Evolutionary conservation across 2,329 filamentous ascomycete genomes (phyloP), one percentile per base, ranked within the genome.

Genomic region (Colletotrichum brevisporum): DNA sequence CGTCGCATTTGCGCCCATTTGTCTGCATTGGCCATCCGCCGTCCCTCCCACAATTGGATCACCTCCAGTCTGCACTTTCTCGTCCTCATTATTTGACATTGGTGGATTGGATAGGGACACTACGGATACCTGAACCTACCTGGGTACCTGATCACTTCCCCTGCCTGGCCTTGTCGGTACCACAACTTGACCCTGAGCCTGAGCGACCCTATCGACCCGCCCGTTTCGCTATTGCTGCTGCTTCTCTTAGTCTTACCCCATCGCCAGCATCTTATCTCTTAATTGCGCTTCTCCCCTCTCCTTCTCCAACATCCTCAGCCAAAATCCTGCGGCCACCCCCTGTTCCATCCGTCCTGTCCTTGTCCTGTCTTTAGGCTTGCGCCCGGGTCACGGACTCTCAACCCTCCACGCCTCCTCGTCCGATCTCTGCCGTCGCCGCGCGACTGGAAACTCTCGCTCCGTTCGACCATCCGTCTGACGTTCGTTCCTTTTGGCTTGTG

Each of bases 401-500:
- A 66, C 36, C 51, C 36, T 66, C 61, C 50, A 56, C 55, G 51
- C 45, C 55, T 55, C 55, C 55, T 66, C 66, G 43, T 69, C 66
- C 48, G 27, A 69, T 69, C 66, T 69, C 31, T 56, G 16, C 58
- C 36, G 24, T 24, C 61, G 45, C 43, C 61, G 54, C 61, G 52
- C 60, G 54, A 65, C 48, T 58, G 60, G 54, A 65, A 59, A 65
- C 61, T 55, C 48, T 55, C 48, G 39, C 43, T 68, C 48, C 54
- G 41, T 55, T 59, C 31, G 48, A 54, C 54, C n/a, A 51, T 65
- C 61, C 61, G 62, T 65, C 66, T 55, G 66, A 69, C 66, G 31
- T 69, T 43, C 41, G 41, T 43, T 36, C 31, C 9, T 36, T 36
- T 59, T 68, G 48, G 48, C 60, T 54, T 50, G n/a, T 54, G 54